phyloP scores from a whole-genome alignment of 345 rosid species.

The Conringia planisiliqua region DNA sequence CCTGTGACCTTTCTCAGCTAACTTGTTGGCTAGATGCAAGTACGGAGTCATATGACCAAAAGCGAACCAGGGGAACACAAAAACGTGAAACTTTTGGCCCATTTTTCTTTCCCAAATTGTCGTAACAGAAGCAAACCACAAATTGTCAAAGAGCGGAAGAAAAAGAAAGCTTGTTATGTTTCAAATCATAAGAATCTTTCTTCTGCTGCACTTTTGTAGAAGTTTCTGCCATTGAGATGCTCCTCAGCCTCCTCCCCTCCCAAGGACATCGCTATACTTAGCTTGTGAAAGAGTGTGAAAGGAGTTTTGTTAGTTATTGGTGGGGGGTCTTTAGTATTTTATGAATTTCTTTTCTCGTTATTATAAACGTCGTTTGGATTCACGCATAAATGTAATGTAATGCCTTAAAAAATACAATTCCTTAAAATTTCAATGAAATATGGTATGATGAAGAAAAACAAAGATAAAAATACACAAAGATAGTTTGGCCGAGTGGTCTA shows the following conservation, averaged over 20 bases:
- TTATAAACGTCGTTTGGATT: no score
- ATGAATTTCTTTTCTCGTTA: no score
- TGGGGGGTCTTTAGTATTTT: no score
- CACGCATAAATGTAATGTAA: no score
- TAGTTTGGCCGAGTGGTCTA: slow-evolving; percentile 99
- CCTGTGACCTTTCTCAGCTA: slow-evolving; percentile 48
- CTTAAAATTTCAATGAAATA: no score
- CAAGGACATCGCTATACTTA: not conserved
- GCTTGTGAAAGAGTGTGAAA: not conserved
- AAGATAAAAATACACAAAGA: not conserved
- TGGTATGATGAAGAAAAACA: no score
- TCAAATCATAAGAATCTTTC: no score
- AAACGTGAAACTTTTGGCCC: slow-evolving; percentile 29
- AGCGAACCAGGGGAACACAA: slow-evolving; percentile 66
- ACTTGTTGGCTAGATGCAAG: slow-evolving; percentile 53
- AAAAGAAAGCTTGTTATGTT: not conserved
- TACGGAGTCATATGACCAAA: slow-evolving; percentile 60
- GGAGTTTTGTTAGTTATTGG: not conserved
- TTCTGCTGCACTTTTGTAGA: no score
- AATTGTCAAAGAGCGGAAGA: not conserved
- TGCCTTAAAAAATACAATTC: no score
- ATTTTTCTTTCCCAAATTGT: not conserved
- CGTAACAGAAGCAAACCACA: not conserved
- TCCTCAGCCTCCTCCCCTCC: not conserved
- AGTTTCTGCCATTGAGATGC: not conserved